Evolutionary conservation across 2,329 filamentous ascomycete genomes (phyloP).

Genomic region (Penicillium hordei): DNA sequence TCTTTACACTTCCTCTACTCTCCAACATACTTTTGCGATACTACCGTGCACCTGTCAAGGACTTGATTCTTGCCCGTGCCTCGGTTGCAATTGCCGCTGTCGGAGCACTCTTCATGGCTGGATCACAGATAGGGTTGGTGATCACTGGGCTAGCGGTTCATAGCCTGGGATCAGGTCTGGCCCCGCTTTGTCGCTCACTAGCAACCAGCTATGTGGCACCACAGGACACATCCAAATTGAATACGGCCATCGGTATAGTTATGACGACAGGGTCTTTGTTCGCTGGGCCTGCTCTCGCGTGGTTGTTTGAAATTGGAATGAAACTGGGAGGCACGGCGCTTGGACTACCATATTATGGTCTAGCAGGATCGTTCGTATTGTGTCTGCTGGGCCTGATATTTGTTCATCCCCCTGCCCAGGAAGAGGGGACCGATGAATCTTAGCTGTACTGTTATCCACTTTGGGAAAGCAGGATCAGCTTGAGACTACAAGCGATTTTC

Average conservation of each 20-base stretch:
- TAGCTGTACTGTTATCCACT: background rate
- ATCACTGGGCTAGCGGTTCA: background rate
- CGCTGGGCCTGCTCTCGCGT: background rate
- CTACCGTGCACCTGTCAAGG: background rate
- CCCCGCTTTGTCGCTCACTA: background rate
- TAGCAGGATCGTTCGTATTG: background rate
- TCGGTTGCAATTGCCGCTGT: background rate
- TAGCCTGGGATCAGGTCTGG: background rate
- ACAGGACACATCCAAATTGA: background rate
- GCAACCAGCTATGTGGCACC: background rate
- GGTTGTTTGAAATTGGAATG: background rate
- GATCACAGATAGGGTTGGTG: background rate
- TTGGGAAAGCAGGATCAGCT: no score
- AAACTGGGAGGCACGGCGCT: background rate
- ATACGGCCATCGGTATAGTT: background rate
- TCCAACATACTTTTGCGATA: background rate
- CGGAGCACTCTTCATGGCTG: background rate
- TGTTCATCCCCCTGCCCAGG: background rate
- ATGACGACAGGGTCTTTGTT: background rate
- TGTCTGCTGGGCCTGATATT: background rate
- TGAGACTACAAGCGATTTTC: no score
- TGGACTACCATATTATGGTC: background rate
- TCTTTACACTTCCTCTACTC: background rate
- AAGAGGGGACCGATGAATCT: background rate
- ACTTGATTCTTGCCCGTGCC: background rate